Evolutionary conservation across 441 rosid species (phyloP), one percentile per base, ranked within the genome.

Genomic region (Macaranga tanarius): DNA sequence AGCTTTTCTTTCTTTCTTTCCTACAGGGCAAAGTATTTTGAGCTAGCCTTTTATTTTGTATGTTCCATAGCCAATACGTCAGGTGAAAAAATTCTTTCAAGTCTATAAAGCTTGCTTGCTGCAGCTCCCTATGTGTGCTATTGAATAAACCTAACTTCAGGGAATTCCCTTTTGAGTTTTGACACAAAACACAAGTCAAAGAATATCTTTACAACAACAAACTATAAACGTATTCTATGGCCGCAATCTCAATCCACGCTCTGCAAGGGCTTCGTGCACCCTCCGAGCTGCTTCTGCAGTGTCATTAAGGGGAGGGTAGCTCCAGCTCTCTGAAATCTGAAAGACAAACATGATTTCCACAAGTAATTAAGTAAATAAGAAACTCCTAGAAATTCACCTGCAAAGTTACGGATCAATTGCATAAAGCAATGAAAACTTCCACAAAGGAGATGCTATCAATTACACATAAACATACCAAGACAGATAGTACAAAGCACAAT

Each of bases 261-360:
- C 84, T 17, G 95, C 92, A 34, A 92, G 86, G 34, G 88, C 91
- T 73, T 78, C 81, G 20, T 78, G 87, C 71, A 92, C 85, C 69
- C 84, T 84, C 54, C 58, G 79, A 56, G 99, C 98, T 71, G 93
- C 98, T 76, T 95, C 98, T 73, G 95, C 88, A 0, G 92, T 87
- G 81, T 95, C 99, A 73, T 86, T 91, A 51, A 92, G 80, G 23
- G 97, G 99, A 62, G 99, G 98, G 79, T 95, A 92, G 82, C 97
- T 92, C 97, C 97, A 92, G 78, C 86, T 91, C 72, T 88, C 98
- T 15, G 92, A 84, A 80, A 95, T 87, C 99, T 92, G 84, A 54
- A 73, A 72, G 23, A 54, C 28, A 61, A 73, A 62, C 67, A 67
- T n/a, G 31, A 13, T 6, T 55, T 13, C 61, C 7, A 34, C 16